Evolutionary conservation across 2,329 filamentous ascomycete species (phyloP).

Genomic region (Didymella pinodella): DNA sequence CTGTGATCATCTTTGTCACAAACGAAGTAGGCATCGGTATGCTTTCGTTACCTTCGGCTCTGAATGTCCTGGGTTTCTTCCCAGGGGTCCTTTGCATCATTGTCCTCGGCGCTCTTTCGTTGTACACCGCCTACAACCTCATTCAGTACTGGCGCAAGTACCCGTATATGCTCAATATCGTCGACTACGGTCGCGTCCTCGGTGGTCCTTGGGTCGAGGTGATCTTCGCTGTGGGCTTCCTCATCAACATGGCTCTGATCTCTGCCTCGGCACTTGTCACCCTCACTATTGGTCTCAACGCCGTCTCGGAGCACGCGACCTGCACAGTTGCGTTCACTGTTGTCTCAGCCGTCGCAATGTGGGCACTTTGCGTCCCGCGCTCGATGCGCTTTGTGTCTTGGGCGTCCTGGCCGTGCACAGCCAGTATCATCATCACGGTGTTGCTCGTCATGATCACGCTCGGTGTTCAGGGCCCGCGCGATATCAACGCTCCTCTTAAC

Average conservation of each 20-base stretch:
- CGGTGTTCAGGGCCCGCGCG: slow-evolving; percentile 34
- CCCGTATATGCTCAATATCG: slow-evolving; percentile 41
- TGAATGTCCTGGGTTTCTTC: slow-evolving; percentile 39
- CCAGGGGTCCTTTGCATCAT: slow-evolving; percentile 37
- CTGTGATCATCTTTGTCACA: slow-evolving; percentile 42
- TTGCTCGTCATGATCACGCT: slow-evolving; percentile 40
- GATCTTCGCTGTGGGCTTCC: slow-evolving; percentile 37
- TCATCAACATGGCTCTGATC: slow-evolving; percentile 44
- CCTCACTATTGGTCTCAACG: slow-evolving; percentile 41
- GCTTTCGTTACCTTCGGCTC: slow-evolving; percentile 36
- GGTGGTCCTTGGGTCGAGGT: slow-evolving; percentile 37
- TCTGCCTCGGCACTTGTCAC: slow-evolving; percentile 40
- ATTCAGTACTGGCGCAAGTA: slow-evolving; percentile 44
- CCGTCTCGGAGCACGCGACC: slow-evolving; percentile 37
- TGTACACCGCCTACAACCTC: slow-evolving; percentile 43
- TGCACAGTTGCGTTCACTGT: slow-evolving; percentile 41
- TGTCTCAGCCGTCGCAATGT: slow-evolving; percentile 36
- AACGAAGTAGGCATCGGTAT: slow-evolving; percentile 45
- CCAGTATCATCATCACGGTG: slow-evolving; percentile 33
- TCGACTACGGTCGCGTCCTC: slow-evolving; percentile 41
- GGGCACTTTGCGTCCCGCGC: slow-evolving; percentile 37
- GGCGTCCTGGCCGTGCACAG: slow-evolving; percentile 39
- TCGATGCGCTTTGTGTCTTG: slow-evolving; percentile 43
- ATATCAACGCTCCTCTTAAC: slow-evolving; percentile 32
- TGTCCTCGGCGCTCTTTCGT: slow-evolving; percentile 36